Evolutionary conservation across 306 rosid species (phyloP), one percentile per base, ranked within the genome.

Genomic region (Citrullus amarus): DNA sequence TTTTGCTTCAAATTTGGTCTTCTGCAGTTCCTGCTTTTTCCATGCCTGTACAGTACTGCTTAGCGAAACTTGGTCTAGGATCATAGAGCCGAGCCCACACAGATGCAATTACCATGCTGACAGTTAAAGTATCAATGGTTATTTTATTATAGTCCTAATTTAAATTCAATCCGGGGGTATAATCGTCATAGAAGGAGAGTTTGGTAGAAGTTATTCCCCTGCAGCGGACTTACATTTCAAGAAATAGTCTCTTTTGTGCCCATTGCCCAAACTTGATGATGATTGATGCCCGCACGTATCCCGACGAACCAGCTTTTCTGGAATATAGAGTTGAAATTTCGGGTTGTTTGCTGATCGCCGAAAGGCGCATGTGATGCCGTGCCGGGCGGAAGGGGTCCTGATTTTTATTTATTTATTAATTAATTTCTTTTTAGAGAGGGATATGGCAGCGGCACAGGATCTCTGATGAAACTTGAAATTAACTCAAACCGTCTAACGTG

Each of bases 71-170:
- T 36, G 50, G 62, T 36, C 78, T 16, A 30, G 62, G 48, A 66
- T 67, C 17, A 30, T 20, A 68, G 75, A 68, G 34, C 28, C 15
- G 77, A 67, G 76, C 76, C 38, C 63, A 79, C 68, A 77, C 15
- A 77, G 80, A 77, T 78, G 71, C 71, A 81, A 79, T 61, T 34
- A 54, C 82, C 82, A n/a, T 62, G 60, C 80, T 60, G 80, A 78
- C 56, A 60, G 71, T 78, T 61, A 48, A 61, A 78, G 59, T 59
- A 78, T 78, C 39, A 17, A 61, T 44, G 72, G 25, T 53, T 74
- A 74, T 53, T 74, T 54, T 53, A 74, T 74, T 53, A 4, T 53
- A n/a, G 63, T 34, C 14, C 13, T 17, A 51, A 51, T 74, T 53
- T 53, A 51, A 74, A 34, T 16, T 30, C 3, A 54, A 53, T 32